Evolutionary conservation across 371 early-diverging fungal species (phyloP), one percentile per base, ranked within the genome.

Genomic region (Polyrhizophydium stewartii): DNA sequence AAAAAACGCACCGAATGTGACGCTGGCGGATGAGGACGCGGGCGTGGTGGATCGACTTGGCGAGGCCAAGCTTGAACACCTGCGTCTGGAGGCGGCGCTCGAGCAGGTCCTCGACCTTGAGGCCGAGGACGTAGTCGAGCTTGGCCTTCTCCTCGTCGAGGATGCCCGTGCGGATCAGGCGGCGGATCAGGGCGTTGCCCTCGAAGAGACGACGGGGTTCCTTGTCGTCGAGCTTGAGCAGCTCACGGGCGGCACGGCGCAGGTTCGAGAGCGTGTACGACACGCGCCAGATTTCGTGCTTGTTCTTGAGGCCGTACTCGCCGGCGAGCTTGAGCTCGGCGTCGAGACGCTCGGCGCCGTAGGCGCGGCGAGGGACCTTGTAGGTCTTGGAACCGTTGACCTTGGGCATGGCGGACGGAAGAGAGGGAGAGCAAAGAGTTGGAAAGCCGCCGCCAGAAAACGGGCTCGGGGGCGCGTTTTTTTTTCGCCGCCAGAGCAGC

Each of bases 81-180:
- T 94, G 96, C 73, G 97, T 96, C 85, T 99, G 99, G 69, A 99
- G 92, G 74, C 99, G 92, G 72, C 99, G 92, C 84, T 99, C 98
- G 85, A 99, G 86, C 85, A 99, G 98, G 76, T 96, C 92, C 83
- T 96, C 96, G 74, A 97, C 87, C 84, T 94, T 95, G 64, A 99
- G 88, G 73, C 94, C 96, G 67, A 99, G 82, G 66, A 98, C 97
- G 87, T 97, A 97, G 87, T 99, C 99, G 74, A 99, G 92, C 87
- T 94, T 92, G 83, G 93, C 91, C 83, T 93, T 96, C 78, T 87
- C 77, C 79, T 96, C 96, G 77, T 93, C 93, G 72, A 99, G 88
- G 76, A 99, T 93, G 83, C 99, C 99, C 63, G 92, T 91, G 78
- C 97, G 94, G 73, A 97, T 94, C 72, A 99, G 87, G 74, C 97